Base-by-base conservation (phyloP, 805 yeast genomes). In the Cyberlindnera maritima region DNA sequence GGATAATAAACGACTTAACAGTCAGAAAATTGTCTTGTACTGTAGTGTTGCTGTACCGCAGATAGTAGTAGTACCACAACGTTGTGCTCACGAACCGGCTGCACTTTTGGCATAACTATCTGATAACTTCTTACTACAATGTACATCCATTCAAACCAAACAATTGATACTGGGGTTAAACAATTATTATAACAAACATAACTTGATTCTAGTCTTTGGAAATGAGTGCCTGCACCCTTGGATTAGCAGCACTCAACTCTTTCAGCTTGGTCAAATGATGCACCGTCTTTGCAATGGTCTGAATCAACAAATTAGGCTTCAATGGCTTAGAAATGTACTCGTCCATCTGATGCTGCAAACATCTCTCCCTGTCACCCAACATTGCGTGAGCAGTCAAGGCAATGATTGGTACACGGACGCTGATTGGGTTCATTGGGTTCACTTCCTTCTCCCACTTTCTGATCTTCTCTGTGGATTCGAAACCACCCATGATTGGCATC, bases 401-500 rank as follows among this genome's bases (percentile, higher is more conserved):
- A 57, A 88, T 88, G 56, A 88, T 88, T 15, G 96, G 96, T 1
- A 92, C 85, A 50, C 95, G 75, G 50, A 83, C 80, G 28, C 85
- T 75, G 41, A 84, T 74, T 8, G 83, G 76, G 60, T 81, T 83
- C 26, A 79, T 78, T 40, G 90, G 88, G 53, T 83, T 81, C 20
- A 82, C 75, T 64, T 83, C 85, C 69, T 77, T 80, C 66, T 88
- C 96, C 94, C 95, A 88, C 60, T 85, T 89, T 56, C 96, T 73
- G 43, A 88, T 88, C 64, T 81, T 81, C 37, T 84, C 88, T 1
- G 96, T 88, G 3, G 96, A 96, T 62, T 88, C 96, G 64, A 88
- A 88, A 0, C 96, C 96, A 29, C 96, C 96, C 92, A 88, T 88
- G 14, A 87, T 87, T 11, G 96, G 96, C 96, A 88, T 88, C 65